Percentiles rank a stretch among this genome's conserved stretches.
Evolutionary conservation across 768 basidiomycete species (phyloP).

Genomic region (Phylloporus sp.): DNA sequence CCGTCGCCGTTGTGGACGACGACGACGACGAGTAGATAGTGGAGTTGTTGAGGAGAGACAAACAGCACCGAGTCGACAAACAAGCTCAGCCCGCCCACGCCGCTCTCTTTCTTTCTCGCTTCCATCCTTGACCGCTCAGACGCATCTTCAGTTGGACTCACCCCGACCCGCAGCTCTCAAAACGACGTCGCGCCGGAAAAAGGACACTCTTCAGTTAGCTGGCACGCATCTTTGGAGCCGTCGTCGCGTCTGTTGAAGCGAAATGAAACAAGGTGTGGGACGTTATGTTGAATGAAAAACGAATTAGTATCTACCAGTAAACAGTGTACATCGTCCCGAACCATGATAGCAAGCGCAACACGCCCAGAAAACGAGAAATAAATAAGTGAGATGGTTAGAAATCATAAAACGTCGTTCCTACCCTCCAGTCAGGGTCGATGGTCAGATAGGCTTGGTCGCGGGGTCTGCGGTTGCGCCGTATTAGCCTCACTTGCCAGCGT

Average conservation of each 20-base stretch:
- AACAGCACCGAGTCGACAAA: constrained; percentile 19
- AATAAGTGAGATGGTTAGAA: not conserved
- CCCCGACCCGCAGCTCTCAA: no score
- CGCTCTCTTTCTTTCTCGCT: constrained; percentile 5
- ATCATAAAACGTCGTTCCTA: not conserved
- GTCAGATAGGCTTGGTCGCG: constrained; percentile 8
- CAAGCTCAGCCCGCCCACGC: constrained; percentile 5
- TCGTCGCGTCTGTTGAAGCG: not conserved
- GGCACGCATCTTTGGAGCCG: not conserved
- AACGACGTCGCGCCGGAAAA: not conserved
- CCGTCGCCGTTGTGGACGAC: constrained; percentile 23
- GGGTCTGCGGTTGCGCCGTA: constrained; percentile 16
- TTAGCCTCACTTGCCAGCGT: constrained; percentile 6
- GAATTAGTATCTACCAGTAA: not conserved
- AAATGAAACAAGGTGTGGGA: not conserved
- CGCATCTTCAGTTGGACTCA: not conserved
- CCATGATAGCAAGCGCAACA: not conserved
- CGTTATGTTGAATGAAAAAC: not conserved
- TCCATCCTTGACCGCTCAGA: constrained; percentile 6
- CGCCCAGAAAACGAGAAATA: not conserved
- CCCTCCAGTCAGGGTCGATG: not conserved
- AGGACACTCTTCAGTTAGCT: no score
- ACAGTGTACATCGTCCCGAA: not conserved
- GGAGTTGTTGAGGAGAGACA: constrained; percentile 14
- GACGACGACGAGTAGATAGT: constrained; percentile 16